These are phyloP conservation scores for Penicillium brasilianum DNA, from an alignment of 2,329 filamentous ascomycete species.

Conservation along the genomic window DNA sequence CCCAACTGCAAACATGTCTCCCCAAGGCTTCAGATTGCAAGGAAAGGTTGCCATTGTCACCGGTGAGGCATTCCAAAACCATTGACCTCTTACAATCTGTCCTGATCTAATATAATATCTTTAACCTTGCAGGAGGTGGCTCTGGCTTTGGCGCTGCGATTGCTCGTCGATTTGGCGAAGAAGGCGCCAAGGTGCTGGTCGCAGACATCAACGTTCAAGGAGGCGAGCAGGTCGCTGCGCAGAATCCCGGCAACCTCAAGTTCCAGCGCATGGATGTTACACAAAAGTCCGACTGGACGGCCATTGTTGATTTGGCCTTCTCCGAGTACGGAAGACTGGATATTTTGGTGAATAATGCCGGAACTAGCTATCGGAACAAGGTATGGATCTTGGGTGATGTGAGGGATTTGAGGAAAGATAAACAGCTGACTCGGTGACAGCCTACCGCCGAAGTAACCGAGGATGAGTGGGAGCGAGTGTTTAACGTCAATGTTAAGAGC, in stretches of 20 bases:
- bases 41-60: constrained; percentile 55
- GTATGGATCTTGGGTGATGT: constrained; percentile 21
- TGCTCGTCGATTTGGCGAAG: constrained; percentile 45
- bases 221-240: constrained; percentile 39
- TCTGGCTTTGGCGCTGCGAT: constrained; percentile 52
- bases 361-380: constrained; percentile 49
- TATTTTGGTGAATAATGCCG: constrained; percentile 56
- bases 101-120: not conserved
- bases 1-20: constrained; percentile 14
- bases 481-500: constrained; percentile 52
- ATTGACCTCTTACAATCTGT: not conserved
- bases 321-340: constrained; percentile 45
- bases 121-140: constrained; percentile 38
- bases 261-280: constrained; percentile 46
- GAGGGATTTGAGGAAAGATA: not conserved
- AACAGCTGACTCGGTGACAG: constrained; percentile 23
- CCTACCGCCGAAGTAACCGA: constrained; percentile 50
- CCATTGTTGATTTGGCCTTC: constrained; percentile 38
- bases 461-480: constrained; percentile 51
- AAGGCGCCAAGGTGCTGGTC: constrained; percentile 50
- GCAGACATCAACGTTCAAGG: constrained; percentile 48
- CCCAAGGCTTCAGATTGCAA: constrained; percentile 41
- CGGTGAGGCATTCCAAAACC: constrained; percentile 34
- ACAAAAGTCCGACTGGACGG: constrained; percentile 40
- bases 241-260: constrained; percentile 35